Conservation (phyloP, 306 rosid species). For the Malus sylvestris region DNA sequence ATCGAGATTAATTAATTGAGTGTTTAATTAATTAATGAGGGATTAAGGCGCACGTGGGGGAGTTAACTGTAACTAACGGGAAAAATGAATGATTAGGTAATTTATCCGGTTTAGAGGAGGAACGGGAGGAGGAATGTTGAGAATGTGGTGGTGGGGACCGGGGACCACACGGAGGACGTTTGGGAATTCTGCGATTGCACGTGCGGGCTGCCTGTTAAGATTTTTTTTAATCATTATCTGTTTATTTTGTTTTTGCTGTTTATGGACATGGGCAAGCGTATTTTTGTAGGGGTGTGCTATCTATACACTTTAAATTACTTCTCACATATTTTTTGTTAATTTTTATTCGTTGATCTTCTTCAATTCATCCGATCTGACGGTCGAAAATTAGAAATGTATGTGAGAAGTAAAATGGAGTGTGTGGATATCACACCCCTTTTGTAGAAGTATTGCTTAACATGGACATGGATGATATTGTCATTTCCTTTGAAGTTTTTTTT, state of each 20-base stretch:
- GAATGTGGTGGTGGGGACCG: background rate
- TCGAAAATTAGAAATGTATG: too few species aligned
- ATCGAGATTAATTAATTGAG: background rate
- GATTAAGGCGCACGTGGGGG: background rate
- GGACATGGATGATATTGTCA: background rate
- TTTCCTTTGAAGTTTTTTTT: too few species aligned
- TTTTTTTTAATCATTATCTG: background rate
- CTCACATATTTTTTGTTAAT: too few species aligned
- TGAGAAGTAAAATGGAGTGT: too few species aligned
- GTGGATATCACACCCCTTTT: too few species aligned
- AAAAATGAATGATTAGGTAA: background rate
- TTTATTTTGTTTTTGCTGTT: background rate
- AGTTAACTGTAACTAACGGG: background rate
- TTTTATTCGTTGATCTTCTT: too few species aligned
- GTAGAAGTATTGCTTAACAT: background rate
- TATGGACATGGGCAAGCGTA: background rate
- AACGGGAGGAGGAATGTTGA: background rate
- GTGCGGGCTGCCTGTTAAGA: background rate
- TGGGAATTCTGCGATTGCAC: background rate
- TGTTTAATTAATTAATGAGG: background rate
- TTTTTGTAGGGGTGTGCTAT: background rate
- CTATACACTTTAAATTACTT: too few species aligned
- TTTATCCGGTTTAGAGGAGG: background rate
- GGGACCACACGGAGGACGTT: background rate
- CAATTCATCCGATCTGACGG: too few species aligned